Base-by-base conservation (phyloP, 1,139 yeast genomes). In the Yamadazyma mexicana region DNA sequence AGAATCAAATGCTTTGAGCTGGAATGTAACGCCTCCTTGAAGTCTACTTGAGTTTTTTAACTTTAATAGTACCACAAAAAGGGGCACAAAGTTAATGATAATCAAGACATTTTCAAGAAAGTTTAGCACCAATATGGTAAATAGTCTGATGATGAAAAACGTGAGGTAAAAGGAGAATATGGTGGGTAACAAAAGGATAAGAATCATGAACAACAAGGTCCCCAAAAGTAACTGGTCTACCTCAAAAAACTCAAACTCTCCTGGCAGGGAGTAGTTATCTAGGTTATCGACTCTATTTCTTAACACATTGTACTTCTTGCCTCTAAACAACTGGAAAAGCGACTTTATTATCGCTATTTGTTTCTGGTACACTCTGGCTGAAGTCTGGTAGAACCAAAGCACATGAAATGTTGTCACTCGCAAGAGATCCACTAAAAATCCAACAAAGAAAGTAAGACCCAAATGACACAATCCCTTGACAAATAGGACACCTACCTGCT, bases 201-300 rank as follows among this genome's bases (percentile, higher is more conserved):
- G 66, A 14, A 91, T 79, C 46, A 94, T 88, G 62, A 92, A 92
- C 24, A 92, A 62, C 43, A 94, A 73, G 0, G 96, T 92, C 0
- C 98, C 98, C 58, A 92, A 66, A 38, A 94, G 67, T 42, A 92
- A 69, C 55, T 91, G 96, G 58, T 92, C 97, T 27, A 91, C 67
- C 43, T 87, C 92, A 58, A 87, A 91, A 50, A 77, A 74, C 9
- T 56, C 55, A 4, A 77, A 74, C 7, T 56, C 55, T 3, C 52
- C 51, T 22, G 59, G 56, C 48, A 83, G 79, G n/a, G 86, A 79
- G 38, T 67, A 65, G 43, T 60, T 64, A 44, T 70, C 69, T 32
- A 72, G 53, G 42, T 58, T 65, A 59, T 94, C 99, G 31, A 89
- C 81, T 66, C 98, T 81, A 43, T 86, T 74, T 49, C 98, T 75